Evolutionary conservation across 345 rosid genomes (phyloP), one percentile per base, ranked within the genome.

Genomic region (Salix caprea): DNA sequence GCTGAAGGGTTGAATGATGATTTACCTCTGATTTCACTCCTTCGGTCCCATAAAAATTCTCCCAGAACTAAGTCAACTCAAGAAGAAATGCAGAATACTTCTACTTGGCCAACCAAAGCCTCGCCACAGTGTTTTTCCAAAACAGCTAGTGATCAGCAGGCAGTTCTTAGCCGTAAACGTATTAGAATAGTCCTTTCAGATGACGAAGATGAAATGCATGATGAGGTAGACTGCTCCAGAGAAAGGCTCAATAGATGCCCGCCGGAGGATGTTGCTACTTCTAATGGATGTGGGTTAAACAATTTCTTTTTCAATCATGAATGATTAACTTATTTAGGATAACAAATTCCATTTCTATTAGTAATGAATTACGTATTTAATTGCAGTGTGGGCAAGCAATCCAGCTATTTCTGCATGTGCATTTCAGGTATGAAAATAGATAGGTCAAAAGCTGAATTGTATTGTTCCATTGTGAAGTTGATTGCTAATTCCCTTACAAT

Each of bases 151-250:
- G 79, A 84, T 78, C 88, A 78, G 75, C 85, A 89, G 80, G 87
- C 85, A 82, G 70, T 73, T 79, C 78, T 72, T 85, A 85, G 89
- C 67, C 95, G 90, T 62, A 96, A 96, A 72, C 92, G 95, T 74
- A 64, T 84, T 54, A 91, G 94, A 34, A 66, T 94, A 39, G 81
- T 96, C 80, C 84, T 93, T 80, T 93, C 97, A 73, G 99, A 92
- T 67, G 98, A 91, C 86, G 99, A 96, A 88, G 89, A 76, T 76
- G 96, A 91, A 70, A 73, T 83, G 44, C 75, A 82, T 37, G 81
- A 84, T 83, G 84, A 83, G 76, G 73, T 67, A 64, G 91, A 74
- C 64, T 23, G 73, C 74, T 78, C 79, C 70, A 79, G 69, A 74
- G 83, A 80, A 78, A 81, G 73, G 70, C 68, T 65, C 58, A 73